These are phyloP conservation scores for Mycena vitilis DNA, from an alignment of 768 basidiomycete genomes.

Conservation along the genomic window DNA sequence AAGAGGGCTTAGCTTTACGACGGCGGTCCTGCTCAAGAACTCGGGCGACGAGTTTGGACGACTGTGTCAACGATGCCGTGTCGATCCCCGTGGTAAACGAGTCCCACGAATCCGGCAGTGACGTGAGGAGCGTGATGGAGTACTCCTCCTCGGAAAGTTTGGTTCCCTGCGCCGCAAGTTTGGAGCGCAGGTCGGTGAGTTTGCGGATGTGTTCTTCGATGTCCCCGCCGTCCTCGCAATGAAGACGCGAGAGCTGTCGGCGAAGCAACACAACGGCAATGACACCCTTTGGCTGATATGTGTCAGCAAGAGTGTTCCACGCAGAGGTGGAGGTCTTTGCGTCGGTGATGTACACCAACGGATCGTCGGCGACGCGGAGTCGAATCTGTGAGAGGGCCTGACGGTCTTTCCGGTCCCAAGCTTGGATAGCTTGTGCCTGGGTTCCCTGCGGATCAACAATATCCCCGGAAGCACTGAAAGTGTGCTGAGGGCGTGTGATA, in stretches of 20 bases:
- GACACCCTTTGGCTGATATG: constrained; percentile 24
- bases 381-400: constrained; percentile 46
- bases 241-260: constrained; percentile 12
- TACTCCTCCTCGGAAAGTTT: constrained; percentile 45
- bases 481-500: constrained; percentile 14
- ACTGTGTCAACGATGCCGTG: constrained; percentile 34
- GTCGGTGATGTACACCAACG: constrained; percentile 19
- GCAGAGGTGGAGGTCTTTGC: constrained; percentile 31
- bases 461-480: background rate
- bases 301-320: constrained; percentile 43
- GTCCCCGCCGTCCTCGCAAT: constrained; percentile 11
- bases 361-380: constrained; percentile 15
- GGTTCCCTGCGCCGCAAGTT: constrained; percentile 35
- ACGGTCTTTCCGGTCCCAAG: constrained; percentile 39
- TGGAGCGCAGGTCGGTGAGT: constrained; percentile 42
- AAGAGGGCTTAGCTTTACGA: constrained; percentile 25
- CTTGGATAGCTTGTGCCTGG: background rate
- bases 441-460: constrained; percentile 19
- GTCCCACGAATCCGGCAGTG: constrained; percentile 36
- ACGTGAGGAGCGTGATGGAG: constrained; percentile 43
- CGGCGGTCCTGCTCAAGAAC: constrained; percentile 40
- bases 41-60: constrained; percentile 37
- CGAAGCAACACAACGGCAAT: constrained; percentile 14
- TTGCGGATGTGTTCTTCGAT: constrained; percentile 47
- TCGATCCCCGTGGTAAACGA: constrained; percentile 41